Percentiles rank a stretch among this genome's conserved stretches.
Evolutionary conservation across 2,329 filamentous ascomycete species (phyloP).

Genomic region (Lasiodiplodia sp.): DNA sequence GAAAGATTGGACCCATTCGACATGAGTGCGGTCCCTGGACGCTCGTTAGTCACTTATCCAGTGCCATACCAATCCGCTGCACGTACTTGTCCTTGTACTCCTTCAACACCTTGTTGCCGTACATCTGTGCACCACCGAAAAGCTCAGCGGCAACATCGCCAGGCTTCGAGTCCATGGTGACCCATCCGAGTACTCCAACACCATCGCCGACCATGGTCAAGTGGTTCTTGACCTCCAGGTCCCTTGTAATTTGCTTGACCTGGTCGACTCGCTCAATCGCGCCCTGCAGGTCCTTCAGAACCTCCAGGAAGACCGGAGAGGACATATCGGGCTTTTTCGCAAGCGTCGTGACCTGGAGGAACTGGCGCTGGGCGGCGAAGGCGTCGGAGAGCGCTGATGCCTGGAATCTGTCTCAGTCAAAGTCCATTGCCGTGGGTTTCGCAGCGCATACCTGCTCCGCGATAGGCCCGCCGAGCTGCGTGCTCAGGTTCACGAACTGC

Average conservation of each 20-base stretch:
- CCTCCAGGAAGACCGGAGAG: slow-evolving; percentile 72
- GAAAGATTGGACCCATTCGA: slow-evolving; percentile 92
- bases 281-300: slow-evolving; percentile 87
- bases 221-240: slow-evolving; percentile 77
- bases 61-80: background rate
- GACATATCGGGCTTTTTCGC: slow-evolving; percentile 88
- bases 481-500: slow-evolving; percentile 79
- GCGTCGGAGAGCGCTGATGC: slow-evolving; percentile 66
- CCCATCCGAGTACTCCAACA: slow-evolving; percentile 89
- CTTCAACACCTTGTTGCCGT: slow-evolving; percentile 91
- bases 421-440: background rate
- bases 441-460: slow-evolving; percentile 73
- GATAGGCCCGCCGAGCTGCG: slow-evolving; percentile 77
- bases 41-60: background rate
- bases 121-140: slow-evolving; percentile 86
- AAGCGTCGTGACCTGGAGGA: slow-evolving; percentile 86
- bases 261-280: slow-evolving; percentile 80
- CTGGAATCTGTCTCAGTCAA: slow-evolving; percentile 42
- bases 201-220: slow-evolving; percentile 88
- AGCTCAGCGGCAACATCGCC: slow-evolving; percentile 85
- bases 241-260: slow-evolving; percentile 82
- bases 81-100: slow-evolving; percentile 82
- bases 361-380: slow-evolving; percentile 85
- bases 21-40: slow-evolving; percentile 56
- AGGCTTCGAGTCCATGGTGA: slow-evolving; percentile 80